Evolutionary conservation across 2,329 filamentous ascomycete species (phyloP), one percentile per base, ranked within the genome.

Genomic region (Exophiala dermatitidis): DNA sequence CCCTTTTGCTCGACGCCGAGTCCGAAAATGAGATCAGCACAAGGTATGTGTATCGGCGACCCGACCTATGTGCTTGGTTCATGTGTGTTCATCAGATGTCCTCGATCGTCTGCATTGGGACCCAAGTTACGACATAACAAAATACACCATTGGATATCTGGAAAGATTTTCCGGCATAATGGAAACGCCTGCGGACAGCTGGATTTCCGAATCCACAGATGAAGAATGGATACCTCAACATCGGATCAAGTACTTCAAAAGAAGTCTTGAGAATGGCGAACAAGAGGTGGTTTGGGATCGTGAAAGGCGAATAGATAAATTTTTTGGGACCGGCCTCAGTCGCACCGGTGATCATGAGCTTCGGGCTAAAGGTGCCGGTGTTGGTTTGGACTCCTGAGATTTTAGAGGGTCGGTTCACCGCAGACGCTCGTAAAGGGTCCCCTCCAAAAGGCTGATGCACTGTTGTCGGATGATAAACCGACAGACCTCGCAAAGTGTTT

Each of bases 191-290:
- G 64, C 79, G 2, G 69, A 71, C 43, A 69, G 67, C n/a, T 80
- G 77, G 77, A 76, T 77, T 60, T 72, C 68, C 12, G 76, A 78
- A 45, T 71, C 72, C 32, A 79, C 77, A 6, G 66, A 80, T 30
- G 76, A 80, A 54, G 77, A 80, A 44, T 80, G 79, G 52, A 78
- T 80, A 52, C 78, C 78, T 2, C 72, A 75, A 58, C 77, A 80
- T 65, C 71, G 77, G 2, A 74, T 81, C 12, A 54, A 76, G 50
- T 75, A 77, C 55, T 74, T 79, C 58, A 74, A 71, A 57, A 69
- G 69, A 55, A 26, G 54, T 12, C 46, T 33, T 34, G 38, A 42
- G 5, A 70, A 66, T 12, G 64, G 58, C 3, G 63, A 67, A 36
- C 54, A 52, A 3, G 69, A 71, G 28, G 60, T 72, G 33, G 69